These are phyloP conservation scores for Fraxinus sp. DNA, from an alignment of 305 asterid genomes.

Conservation along the genomic window DNA sequence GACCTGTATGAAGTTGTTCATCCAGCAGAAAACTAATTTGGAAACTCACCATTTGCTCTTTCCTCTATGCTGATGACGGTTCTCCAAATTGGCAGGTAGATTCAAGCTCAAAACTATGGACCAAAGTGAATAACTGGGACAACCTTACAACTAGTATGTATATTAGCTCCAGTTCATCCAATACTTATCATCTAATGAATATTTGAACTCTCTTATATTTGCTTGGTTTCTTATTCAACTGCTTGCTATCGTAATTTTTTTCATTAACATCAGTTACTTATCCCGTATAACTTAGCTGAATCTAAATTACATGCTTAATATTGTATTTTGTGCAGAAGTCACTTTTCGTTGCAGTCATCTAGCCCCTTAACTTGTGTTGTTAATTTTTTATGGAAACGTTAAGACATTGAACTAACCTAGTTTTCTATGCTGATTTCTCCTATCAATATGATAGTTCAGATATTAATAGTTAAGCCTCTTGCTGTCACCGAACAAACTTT, in stretches of 20 bases:
- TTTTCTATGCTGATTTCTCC: background rate
- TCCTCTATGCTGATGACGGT: constrained; percentile 27
- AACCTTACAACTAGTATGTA: constrained; percentile 59
- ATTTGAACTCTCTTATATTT: background rate
- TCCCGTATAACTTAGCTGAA: background rate
- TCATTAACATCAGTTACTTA: background rate
- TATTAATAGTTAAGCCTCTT: constrained; percentile 2
- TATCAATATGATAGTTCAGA: background rate
- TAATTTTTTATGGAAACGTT: background rate
- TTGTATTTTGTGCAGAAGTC: background rate
- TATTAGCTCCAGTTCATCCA: background rate
- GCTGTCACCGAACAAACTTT: background rate
- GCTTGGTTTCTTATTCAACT: background rate
- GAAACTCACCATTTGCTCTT: background rate
- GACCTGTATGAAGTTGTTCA: background rate
- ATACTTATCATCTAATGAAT: background rate
- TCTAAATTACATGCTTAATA: background rate
- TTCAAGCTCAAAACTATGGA: constrained; percentile 60
- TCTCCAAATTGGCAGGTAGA: constrained; percentile 53
- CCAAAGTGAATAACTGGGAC: constrained; percentile 75
- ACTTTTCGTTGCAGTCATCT: background rate
- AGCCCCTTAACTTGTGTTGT: background rate
- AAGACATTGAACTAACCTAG: background rate
- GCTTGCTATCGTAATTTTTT: constrained; percentile 18
- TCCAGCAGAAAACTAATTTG: background rate